Evolutionary conservation across 1,284 basidiomycete species (phyloP).

Genomic region (Cerrena zonata): DNA sequence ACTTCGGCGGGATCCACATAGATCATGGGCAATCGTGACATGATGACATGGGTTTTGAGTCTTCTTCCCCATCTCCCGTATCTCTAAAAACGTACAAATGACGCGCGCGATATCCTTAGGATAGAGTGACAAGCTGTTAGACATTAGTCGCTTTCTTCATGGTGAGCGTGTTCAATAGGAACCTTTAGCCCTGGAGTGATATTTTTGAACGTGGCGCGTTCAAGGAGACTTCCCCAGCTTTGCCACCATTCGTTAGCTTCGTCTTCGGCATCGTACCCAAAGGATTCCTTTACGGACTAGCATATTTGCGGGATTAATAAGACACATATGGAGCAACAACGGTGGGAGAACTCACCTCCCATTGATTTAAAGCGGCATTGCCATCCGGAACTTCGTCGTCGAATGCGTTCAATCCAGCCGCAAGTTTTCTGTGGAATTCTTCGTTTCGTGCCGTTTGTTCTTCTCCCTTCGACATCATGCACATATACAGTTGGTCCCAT

Average conservation of each 20-base stretch:
- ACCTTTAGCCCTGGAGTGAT: background rate
- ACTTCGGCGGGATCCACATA: too few species aligned
- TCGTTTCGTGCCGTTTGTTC: slow-evolving; percentile 34
- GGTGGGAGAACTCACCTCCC: slow-evolving; percentile 10
- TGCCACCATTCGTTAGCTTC: slow-evolving; percentile 34
- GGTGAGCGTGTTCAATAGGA: background rate
- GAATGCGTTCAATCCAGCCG: slow-evolving; percentile 18
- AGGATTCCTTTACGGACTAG: slow-evolving; percentile 24
- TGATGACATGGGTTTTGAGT: slow-evolving; percentile 36
- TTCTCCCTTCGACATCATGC: slow-evolving; percentile 36
- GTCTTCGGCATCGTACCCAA: slow-evolving; percentile 30
- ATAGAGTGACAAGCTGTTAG: background rate
- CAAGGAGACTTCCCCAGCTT: slow-evolving; percentile 27
- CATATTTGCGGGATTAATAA: slow-evolving; percentile 12
- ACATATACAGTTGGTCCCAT: slow-evolving; percentile 29
- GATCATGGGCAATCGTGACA: too few species aligned
- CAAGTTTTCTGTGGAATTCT: slow-evolving; percentile 25
- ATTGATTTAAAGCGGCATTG: background rate
- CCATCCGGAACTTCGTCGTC: slow-evolving; percentile 13
- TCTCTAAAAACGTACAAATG: too few species aligned
- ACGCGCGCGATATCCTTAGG: background rate
- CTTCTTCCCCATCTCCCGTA: slow-evolving; percentile 9
- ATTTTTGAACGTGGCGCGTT: slow-evolving; percentile 13
- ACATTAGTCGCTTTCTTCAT: background rate
- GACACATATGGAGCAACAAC: background rate